A percentile compares a stretch with the other conserved stretches of the same genome.
These are phyloP conservation scores for Spencermartinsiella ligniputridi DNA, from an alignment of 1,139 yeast species.

Conservation along the genomic window DNA sequence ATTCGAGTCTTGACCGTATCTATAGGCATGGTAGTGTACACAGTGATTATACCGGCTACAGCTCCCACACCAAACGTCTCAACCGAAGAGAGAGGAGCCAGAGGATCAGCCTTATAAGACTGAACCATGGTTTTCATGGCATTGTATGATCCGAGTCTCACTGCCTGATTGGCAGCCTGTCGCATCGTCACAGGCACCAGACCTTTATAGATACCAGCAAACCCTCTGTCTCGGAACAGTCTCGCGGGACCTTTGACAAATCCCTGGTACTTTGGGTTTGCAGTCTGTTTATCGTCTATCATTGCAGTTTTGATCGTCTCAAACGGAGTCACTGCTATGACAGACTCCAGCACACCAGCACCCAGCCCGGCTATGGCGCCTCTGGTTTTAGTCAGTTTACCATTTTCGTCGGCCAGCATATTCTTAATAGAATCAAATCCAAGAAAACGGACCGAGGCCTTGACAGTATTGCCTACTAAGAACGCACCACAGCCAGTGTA, in stretches of 20 bases:
- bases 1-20: conserved; percentile 97
- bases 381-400: conserved; percentile 80
- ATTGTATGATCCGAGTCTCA: conserved; percentile 88
- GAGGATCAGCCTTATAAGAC: conserved; percentile 46
- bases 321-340: conserved; percentile 92
- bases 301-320: conserved; percentile 95
- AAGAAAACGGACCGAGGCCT: conserved; percentile 88
- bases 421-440: conserved; percentile 88
- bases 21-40: conserved; percentile 94
- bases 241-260: conserved; percentile 56
- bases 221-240: conserved; percentile 71
- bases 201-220: conserved; percentile 83
- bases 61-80: conserved; percentile 90
- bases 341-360: conserved; percentile 89
- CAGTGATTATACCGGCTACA: conserved; percentile 88
- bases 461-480: conserved; percentile 91
- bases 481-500: conserved; percentile 98
- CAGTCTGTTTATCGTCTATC: conserved; percentile 83
- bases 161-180: conserved; percentile 95
- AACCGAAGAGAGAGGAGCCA: conserved; percentile 67
- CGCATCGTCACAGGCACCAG: conserved; percentile 88
- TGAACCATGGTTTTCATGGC: conserved; percentile 80
- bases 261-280: conserved; percentile 71
- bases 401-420: conserved; percentile 72
- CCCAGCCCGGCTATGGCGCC: conserved; percentile 96